Conservation (phyloP, 352 stramenopile genomes). For the Aphanomyces euteiches region DNA sequence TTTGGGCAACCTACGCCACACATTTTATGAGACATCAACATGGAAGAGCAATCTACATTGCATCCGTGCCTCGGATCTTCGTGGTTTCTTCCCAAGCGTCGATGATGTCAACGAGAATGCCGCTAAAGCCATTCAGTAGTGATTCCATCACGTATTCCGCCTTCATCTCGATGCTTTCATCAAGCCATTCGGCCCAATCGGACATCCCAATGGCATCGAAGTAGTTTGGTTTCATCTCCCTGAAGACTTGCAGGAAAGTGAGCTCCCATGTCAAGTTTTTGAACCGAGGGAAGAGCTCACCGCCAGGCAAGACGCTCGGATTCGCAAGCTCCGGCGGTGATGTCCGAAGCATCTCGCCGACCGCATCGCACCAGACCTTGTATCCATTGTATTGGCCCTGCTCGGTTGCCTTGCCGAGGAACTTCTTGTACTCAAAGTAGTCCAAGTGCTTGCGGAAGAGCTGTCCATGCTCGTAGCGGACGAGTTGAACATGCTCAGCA, state of each 20-base stretch:
- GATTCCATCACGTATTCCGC: too few relatives aligned
- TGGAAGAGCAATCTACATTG: background rate
- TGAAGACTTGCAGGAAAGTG: too few relatives aligned
- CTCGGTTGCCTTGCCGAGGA: constrained; percentile 40
- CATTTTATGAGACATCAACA: background rate
- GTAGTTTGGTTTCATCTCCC: too few relatives aligned
- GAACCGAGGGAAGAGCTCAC: too few relatives aligned
- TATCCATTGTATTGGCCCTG: constrained; percentile 32
- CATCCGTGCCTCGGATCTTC: background rate
- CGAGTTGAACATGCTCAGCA: constrained; percentile 57
- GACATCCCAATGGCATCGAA: too few relatives aligned
- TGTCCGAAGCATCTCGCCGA: background rate
- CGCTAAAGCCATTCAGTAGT: too few relatives aligned
- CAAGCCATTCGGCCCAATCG: too few relatives aligned
- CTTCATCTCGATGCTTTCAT: too few relatives aligned
- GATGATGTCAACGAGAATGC: too few relatives aligned
- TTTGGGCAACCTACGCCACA: constrained; percentile 40
- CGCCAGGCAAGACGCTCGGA: too few relatives aligned
- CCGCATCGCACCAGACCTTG: background rate
- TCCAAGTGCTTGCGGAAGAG: constrained; percentile 75
- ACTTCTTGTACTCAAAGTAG: constrained; percentile 71
- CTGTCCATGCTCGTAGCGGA: constrained; percentile 63
- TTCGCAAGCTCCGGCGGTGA: background rate
- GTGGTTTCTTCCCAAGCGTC: background rate
- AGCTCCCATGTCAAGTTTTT: too few relatives aligned